Base-by-base conservation (phyloP, 257 asterid species). In the Petrea volubilis region DNA sequence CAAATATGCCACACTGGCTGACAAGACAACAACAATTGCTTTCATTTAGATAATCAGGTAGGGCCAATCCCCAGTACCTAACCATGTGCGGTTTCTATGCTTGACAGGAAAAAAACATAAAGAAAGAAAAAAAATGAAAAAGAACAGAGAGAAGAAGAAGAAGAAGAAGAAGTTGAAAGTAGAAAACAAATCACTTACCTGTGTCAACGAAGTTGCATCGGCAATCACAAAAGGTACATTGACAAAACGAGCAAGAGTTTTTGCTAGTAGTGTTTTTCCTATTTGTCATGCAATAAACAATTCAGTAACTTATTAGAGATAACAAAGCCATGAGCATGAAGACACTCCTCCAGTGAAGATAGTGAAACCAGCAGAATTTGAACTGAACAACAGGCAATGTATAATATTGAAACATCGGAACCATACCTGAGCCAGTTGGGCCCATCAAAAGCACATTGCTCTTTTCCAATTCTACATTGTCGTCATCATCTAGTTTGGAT, bases 381-480 rank as follows among this genome's bases (percentile, higher is more conserved):
- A 49, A 27, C 41, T 62, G 29, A 77, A 64, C 63, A 75, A 55
- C 18, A 64, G 10, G 61, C 43, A 50, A 40, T 63, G 73, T 9
- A 53, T 46, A 60, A 68, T 64, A 53, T 50, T 77, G 50, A 52
- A 72, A 72, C 46, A 52, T 61, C 52, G 58, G 60, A 50, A 47
- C 40, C 77, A 74, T 75, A 85, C 98, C 98, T 81, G 98, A 92
- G 70, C 98, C 98, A 67, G 98, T 92, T 53, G 97, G 98, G 15
- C 98, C 98, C 95, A 92, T 88, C 84, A 92, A 82, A 77, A 92
- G 88, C 82, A 92, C 96, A 73, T 92, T 92, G 95, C 98, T 92
- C 83, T 92, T 90, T 67, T 92, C 98, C 79, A 92, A 76, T 68
- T 92, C 96, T 56, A 92, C 96, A 59, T 86, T 83, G 70, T 90